Percentiles rank a stretch among this genome's conserved stretches.
These are phyloP conservation scores for Peronospora farinosa DNA, from an alignment of 352 stramenopile species.

Conservation along the genomic window DNA sequence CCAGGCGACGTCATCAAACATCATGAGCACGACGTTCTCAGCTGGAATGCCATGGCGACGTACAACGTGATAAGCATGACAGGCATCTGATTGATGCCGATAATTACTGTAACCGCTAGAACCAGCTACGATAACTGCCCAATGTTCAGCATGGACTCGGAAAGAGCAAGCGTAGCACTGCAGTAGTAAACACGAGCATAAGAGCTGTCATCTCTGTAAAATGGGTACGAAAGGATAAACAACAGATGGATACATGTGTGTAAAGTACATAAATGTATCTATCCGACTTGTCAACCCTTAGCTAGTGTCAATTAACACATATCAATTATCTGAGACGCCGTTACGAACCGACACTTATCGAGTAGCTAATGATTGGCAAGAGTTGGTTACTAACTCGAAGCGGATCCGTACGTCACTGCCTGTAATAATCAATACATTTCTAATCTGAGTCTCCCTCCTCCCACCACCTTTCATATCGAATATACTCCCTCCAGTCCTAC, in stretches of 20 bases:
- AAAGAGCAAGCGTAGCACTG: slow-evolving; percentile 4
- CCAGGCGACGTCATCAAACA: slow-evolving; percentile 87
- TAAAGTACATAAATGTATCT: slow-evolving; percentile 3
- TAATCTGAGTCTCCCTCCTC: too few species aligned
- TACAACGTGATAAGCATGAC: slow-evolving; percentile 89
- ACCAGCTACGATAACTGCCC: slow-evolving; percentile 87
- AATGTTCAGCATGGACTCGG: slow-evolving; percentile 55
- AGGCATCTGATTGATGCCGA: slow-evolving; percentile 85
- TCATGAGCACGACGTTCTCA: slow-evolving; percentile 90
- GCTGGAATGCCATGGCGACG: slow-evolving; percentile 76
- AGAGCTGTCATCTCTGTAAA: slow-evolving; percentile 7
- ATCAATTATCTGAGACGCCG: slow-evolving; percentile 7
- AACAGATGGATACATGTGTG: not conserved
- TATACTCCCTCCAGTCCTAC: too few species aligned
- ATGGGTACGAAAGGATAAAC: not conserved
- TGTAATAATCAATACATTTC: too few species aligned
- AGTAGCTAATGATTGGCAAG: not conserved
- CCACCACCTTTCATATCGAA: too few species aligned
- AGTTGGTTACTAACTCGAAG: slow-evolving; percentile 12
- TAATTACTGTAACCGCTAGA: slow-evolving; percentile 89
- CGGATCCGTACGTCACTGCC: slow-evolving; percentile 2
- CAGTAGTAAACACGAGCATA: not conserved
- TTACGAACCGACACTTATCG: slow-evolving; percentile 15
- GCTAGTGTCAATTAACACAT: too few species aligned
- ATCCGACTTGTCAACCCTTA: not conserved